Conservation (phyloP, 345 rosid species). For the Bruguiera sexangula region DNA sequence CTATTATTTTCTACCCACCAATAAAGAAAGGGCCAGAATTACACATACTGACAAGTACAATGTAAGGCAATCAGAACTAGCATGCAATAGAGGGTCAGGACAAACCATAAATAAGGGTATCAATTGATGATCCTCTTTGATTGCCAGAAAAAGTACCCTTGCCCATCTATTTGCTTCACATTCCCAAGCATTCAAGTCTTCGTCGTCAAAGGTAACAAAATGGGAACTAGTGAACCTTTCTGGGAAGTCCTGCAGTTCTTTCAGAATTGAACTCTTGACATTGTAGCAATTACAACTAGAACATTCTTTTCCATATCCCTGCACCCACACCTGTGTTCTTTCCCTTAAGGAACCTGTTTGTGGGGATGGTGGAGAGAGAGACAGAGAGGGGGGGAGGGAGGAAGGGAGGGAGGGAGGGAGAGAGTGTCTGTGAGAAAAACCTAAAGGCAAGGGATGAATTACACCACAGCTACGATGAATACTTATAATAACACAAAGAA, state of each 20-base stretch:
- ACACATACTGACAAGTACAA: background rate
- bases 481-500: too few relatives aligned
- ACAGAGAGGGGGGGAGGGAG: background rate
- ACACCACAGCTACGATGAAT: too few relatives aligned
- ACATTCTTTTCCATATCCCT: conserved; percentile 31
- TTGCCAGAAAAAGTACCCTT: conserved; percentile 56
- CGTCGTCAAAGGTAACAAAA: conserved; percentile 56
- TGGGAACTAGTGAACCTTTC: conserved; percentile 37
- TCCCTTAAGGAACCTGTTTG: conserved; percentile 48
- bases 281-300: conserved; percentile 17
- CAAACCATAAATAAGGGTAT: conserved; percentile 55
- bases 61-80: conserved; percentile 6
- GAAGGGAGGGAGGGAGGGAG: background rate
- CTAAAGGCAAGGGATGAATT: background rate
- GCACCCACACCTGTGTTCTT: conserved; percentile 63
- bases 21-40: background rate
- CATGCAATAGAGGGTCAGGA: conserved; percentile 16
- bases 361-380: background rate
- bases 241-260: conserved; percentile 58
- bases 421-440: background rate
- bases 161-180: conserved; percentile 80
- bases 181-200: conserved; percentile 87
- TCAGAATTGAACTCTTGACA: conserved; percentile 39
- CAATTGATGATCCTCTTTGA: conserved; percentile 47
- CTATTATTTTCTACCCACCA: background rate